Evolutionary conservation across 257 asterid species (phyloP), one percentile per base, ranked within the genome.

Genomic region (Cordia subcordata): DNA sequence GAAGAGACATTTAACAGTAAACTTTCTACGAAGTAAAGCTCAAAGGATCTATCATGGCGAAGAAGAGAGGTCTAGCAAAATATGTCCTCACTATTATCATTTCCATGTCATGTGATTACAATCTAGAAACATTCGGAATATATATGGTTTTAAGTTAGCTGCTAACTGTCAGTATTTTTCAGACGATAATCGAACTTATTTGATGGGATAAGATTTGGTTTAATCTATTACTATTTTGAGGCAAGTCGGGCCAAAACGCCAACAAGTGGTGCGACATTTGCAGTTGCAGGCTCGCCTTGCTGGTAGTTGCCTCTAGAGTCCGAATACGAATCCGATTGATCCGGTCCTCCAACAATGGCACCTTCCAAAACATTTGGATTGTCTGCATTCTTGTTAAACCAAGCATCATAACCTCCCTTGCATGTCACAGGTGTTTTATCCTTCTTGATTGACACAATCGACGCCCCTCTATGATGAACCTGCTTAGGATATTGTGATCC

Each of bases 281-380:
- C 87, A 0, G 94, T 83, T 0, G 90, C 71, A 32, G 96, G 86
- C 66, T 85, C 93, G 55, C 53, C 51, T 21, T 82, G 96, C 1
- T 85, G 68, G 67, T 69, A 83, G 9, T 81, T 86, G 0, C 90
- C 64, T 64, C 97, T 75, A 8, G 62, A 64, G 56, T 84, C 93
- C 0, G 21, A 39, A 20, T 68, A 87, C 1, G 38, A 8, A 56
- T 87, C 93, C 13, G 44, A 51, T 47, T 44, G 61, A 65, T 78
- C 67, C 0, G 90, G 93, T 13, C 93, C 95, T 4, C 95, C 95
- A 0, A 84, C 88, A 0, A 84, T 63, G 2, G 93, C 93, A 15
- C 95, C 95, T 2, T 66, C 62, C 2, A 87, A 19, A 11, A 80
- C 64, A 57, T 84, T 87, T 18, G 93, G 90, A 61, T 87, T 84